These are phyloP conservation scores for Kurtzmaniella quercitrusa DNA, from an alignment of 1,139 yeast species.

Conservation along the genomic window DNA sequence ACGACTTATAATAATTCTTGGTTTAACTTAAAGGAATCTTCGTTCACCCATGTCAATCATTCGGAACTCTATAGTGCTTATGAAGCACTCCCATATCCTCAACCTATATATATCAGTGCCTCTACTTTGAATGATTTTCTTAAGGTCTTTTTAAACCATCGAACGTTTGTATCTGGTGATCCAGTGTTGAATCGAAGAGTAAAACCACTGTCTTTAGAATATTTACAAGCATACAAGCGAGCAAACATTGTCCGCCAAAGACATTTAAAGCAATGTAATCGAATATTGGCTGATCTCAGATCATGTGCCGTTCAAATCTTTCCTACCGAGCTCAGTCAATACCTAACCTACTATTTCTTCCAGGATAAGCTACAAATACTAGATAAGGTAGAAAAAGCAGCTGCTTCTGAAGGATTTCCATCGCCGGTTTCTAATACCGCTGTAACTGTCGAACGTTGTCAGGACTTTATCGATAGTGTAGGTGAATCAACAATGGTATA, in stretches of 20 bases:
- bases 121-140: constrained; percentile 3
- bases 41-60: constrained; percentile 3
- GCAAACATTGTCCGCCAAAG: not conserved
- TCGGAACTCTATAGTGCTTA: constrained; percentile 4
- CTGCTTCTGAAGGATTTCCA: not conserved
- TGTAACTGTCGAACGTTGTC: not conserved
- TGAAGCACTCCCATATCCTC: constrained; percentile 5
- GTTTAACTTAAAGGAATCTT: not conserved
- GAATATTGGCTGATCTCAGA: constrained; percentile 4
- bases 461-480: not conserved
- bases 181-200: constrained; percentile 2
- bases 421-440: not conserved
- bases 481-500: constrained; percentile 2
- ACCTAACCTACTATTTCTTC: constrained; percentile 4
- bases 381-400: not conserved
- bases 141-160: constrained; percentile 2
- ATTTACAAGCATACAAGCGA: not conserved
- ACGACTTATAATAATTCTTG: not conserved
- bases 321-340: constrained; percentile 2
- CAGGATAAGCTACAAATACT: constrained; percentile 1
- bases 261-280: constrained; percentile 1
- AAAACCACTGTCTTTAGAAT: not conserved
- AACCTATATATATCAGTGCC: constrained; percentile 4
- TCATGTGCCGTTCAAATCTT: constrained; percentile 2
- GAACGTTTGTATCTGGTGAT: constrained; percentile 5